phyloP scores from a whole-genome alignment of 129 eudicot genomes.

The Helianthus annuus region HanXRQr2.0-SUNRISE NC_035434.2:4277997-4278496 shows the following conservation, averaged over 20 bases:
- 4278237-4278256: constrained; percentile 89
- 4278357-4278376: too few species aligned
- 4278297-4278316: constrained; percentile 88
- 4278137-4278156: background rate
- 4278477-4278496: too few species aligned
- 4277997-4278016: background rate
- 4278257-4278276: constrained; percentile 91
- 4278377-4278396: too few species aligned
- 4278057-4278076: background rate
- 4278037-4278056: background rate
- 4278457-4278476: too few species aligned
- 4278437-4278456: too few species aligned
- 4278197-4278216: constrained; percentile 8
- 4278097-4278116: constrained; percentile 1
- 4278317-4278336: constrained; percentile 75
- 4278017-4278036: background rate
- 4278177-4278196: background rate
- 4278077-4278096: background rate
- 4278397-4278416: too few species aligned
- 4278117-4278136: background rate
- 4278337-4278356: background rate
- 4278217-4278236: constrained; percentile 65
- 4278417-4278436: too few species aligned
- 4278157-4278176: background rate
- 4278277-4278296: constrained; percentile 89